phyloP scores from a whole-genome alignment of 306 rosid species.

The Vachellia pachyceras region DNA sequence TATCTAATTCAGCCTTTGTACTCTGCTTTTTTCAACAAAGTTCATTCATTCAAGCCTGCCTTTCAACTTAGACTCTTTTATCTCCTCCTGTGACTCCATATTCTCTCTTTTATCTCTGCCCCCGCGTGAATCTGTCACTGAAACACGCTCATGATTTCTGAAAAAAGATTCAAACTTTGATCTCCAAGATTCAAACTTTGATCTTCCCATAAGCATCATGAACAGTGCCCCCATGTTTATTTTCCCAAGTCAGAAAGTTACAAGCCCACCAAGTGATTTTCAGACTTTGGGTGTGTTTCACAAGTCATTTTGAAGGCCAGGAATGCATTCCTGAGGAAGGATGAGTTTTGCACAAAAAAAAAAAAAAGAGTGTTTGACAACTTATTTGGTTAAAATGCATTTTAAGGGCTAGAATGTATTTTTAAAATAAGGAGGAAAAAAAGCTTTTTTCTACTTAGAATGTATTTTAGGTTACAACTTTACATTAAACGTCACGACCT shows the following conservation, averaged over 20 bases:
- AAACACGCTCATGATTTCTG: background rate
- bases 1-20: background rate
- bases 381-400: too few relatives aligned
- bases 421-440: too few relatives aligned
- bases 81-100: conserved; percentile 56
- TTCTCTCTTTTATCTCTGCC: background rate
- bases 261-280: background rate
- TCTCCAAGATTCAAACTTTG: conserved; percentile 9
- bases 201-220: background rate
- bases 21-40: conserved; percentile 4
- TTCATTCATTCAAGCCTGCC: conserved; percentile 35
- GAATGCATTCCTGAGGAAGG: too few relatives aligned
- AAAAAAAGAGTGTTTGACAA: too few relatives aligned
- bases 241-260: background rate
- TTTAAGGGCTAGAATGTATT: too few relatives aligned
- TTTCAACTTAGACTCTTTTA: conserved; percentile 22
- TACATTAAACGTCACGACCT: too few relatives aligned
- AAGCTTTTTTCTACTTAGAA: too few relatives aligned
- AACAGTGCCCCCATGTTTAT: background rate
- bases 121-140: conserved; percentile 64
- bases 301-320: too few relatives aligned
- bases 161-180: too few relatives aligned
- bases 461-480: too few relatives aligned
- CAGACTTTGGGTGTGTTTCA: too few relatives aligned
- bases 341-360: too few relatives aligned